Conservation (phyloP, 2,329 filamentous ascomycete genomes). For the Lizonia empirigonia region DNA sequence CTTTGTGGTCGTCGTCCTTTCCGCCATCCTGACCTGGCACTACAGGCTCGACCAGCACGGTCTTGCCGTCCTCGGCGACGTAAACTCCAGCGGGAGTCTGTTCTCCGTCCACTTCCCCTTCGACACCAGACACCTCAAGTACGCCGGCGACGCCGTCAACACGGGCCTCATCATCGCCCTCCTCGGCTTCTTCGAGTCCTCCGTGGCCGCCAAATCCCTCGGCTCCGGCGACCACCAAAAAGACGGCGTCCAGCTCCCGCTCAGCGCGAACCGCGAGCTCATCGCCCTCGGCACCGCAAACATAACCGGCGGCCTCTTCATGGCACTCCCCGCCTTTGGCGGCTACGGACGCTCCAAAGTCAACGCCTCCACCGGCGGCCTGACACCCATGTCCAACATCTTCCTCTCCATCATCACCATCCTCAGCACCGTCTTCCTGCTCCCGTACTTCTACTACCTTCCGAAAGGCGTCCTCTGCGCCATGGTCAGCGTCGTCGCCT, state of each 20-base stretch:
- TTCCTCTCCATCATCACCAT: constrained; percentile 83
- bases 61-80: constrained; percentile 80
- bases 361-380: constrained; percentile 88
- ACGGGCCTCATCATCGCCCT: constrained; percentile 93
- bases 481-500: constrained; percentile 95
- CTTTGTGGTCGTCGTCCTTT: constrained; percentile 84
- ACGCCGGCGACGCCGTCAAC: constrained; percentile 84
- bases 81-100: constrained; percentile 72
- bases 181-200: constrained; percentile 98
- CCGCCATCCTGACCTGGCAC: constrained; percentile 77
- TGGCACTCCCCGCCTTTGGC: constrained; percentile 90
- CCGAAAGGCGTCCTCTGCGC: constrained; percentile 94
- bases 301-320: constrained; percentile 87
- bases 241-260: constrained; percentile 75
- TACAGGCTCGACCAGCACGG: constrained; percentile 80
- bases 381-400: constrained; percentile 91
- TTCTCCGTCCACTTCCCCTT: constrained; percentile 91
- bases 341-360: constrained; percentile 97
- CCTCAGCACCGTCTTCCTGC: constrained; percentile 76
- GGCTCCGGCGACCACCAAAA: constrained; percentile 56
- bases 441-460: constrained; percentile 93
- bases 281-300: constrained; percentile 91
- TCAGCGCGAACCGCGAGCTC: constrained; percentile 91
- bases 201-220: constrained; percentile 91
- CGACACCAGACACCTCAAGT: constrained; percentile 72